phyloP scores from a whole-genome alignment of 2,329 filamentous ascomycete species.

The Metarhizium album region DNA sequence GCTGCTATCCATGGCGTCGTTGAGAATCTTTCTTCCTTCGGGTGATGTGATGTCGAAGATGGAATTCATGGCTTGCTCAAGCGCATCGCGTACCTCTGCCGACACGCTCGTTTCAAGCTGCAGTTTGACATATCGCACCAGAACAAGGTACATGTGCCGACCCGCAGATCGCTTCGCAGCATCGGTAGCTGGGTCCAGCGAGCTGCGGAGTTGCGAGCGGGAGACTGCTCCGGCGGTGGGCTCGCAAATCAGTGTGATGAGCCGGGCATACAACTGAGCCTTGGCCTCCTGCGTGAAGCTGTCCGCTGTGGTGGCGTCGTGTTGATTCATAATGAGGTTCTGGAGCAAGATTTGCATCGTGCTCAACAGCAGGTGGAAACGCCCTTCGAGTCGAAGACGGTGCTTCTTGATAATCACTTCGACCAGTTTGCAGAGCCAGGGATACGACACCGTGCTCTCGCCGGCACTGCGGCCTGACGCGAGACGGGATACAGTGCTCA shows the following conservation, averaged over 20 bases:
- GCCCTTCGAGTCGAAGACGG: constrained; percentile 49
- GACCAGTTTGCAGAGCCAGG: constrained; percentile 40
- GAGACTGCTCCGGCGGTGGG: constrained; percentile 46
- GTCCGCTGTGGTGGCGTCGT: constrained; percentile 7
- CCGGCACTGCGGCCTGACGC: constrained; percentile 16
- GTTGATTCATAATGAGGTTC: constrained; percentile 33
- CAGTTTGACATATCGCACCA: constrained; percentile 49
- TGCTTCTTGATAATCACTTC: constrained; percentile 49
- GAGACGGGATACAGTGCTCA: constrained; percentile 33
- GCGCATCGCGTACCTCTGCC: constrained; percentile 39
- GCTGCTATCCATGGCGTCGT: constrained; percentile 47
- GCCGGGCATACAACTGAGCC: constrained; percentile 41
- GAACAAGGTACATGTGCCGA: constrained; percentile 49
- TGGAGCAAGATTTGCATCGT: constrained; percentile 45
- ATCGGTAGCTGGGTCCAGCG: constrained; percentile 49
- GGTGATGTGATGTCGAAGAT: constrained; percentile 47
- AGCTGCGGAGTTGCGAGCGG: constrained; percentile 29
- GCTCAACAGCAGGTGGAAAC: constrained; percentile 47
- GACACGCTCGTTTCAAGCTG: constrained; percentile 46
- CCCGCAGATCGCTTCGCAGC: constrained; percentile 50
- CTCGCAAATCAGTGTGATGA: constrained; percentile 49
- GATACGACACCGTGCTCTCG: constrained; percentile 26
- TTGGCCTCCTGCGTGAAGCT: constrained; percentile 28
- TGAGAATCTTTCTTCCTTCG: constrained; percentile 44
- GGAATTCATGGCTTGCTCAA: constrained; percentile 47